Evolutionary conservation across 2,329 filamentous ascomycete species (phyloP).

Genomic region (Eurotiales sp.): DNA sequence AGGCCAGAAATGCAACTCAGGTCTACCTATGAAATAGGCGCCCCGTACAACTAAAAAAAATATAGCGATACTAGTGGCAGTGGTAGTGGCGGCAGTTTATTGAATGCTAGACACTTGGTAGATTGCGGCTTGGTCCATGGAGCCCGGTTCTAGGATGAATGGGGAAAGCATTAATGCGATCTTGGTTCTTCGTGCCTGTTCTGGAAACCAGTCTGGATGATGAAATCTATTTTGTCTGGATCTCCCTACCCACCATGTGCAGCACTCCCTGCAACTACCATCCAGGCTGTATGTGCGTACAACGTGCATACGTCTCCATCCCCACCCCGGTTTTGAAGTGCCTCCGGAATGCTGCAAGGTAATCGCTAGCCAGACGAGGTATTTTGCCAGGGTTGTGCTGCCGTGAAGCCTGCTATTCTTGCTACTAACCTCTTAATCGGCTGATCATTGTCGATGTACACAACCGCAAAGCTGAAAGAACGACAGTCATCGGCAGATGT

Average conservation of each 20-base stretch:
- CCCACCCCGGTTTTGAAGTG: neutral
- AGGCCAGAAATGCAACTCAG: no score
- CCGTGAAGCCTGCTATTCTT: neutral
- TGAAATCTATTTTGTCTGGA: no score
- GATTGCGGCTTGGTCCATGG: neutral
- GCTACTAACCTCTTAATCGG: neutral
- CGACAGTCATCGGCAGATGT: no score
- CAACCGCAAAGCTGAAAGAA: constrained; percentile 11
- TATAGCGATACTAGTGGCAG: no score
- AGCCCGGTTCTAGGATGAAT: neutral
- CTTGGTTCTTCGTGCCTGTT: neutral
- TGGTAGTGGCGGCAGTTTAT: no score
- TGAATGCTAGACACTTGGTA: no score
- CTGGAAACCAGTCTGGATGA: neutral
- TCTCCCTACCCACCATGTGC: neutral
- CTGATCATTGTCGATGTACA: constrained; percentile 3
- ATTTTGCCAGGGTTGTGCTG: constrained; percentile 7
- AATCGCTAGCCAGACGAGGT: constrained; percentile 2
- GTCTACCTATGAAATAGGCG: no score
- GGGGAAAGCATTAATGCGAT: neutral
- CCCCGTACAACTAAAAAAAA: no score
- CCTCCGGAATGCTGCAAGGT: neutral
- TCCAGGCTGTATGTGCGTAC: neutral
- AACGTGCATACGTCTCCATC: neutral
- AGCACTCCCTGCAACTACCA: neutral